Evolutionary conservation across 192 early-diverging fungal genomes (phyloP).

Genomic region (Borealophlyctis nickersoniae): DNA sequence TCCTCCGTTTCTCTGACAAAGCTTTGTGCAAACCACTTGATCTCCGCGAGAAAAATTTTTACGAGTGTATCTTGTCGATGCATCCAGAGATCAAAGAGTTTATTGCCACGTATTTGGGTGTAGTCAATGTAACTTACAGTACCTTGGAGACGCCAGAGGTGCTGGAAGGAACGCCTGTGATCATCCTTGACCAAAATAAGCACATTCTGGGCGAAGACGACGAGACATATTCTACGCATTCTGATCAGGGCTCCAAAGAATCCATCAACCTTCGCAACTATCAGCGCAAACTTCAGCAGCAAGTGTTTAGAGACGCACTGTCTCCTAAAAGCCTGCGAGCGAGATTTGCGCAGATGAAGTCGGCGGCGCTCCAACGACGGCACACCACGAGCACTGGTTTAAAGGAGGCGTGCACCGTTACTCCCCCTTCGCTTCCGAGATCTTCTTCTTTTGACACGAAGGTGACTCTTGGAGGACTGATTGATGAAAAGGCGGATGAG

Average conservation of each 20-base stretch:
- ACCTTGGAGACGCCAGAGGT: conserved; percentile 32
- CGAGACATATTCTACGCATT: conserved; percentile 7
- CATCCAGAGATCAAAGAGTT: conserved; percentile 82
- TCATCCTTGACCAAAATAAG: conserved; percentile 86
- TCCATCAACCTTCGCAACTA: conserved; percentile 32
- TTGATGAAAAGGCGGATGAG: too few relatives aligned
- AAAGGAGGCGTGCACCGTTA: too few relatives aligned
- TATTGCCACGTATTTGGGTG: conserved; percentile 88
- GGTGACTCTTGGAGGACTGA: too few relatives aligned
- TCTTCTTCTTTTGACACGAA: too few relatives aligned
- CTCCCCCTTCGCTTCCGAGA: too few relatives aligned
- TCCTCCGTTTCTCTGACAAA: conserved; percentile 92
- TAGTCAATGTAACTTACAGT: conserved; percentile 83
- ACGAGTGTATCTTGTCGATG: conserved; percentile 75
- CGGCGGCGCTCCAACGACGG: conserved; percentile 1
- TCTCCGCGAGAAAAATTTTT: conserved; percentile 79
- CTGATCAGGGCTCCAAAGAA: conserved; percentile 9
- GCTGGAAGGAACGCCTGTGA: conserved; percentile 62
- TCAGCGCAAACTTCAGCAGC: conserved; percentile 77
- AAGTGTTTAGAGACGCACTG: conserved; percentile 87
- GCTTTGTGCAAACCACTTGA: conserved; percentile 96
- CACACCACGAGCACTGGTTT: too few relatives aligned
- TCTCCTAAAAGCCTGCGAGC: conserved; percentile 79
- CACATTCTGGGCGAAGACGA: conserved; percentile 62
- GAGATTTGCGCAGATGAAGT: conserved; percentile 60